Evolutionary conservation across 106 monocot species (phyloP), one percentile per base, ranked within the genome.

Genomic region (Gastrodia elata): DNA sequence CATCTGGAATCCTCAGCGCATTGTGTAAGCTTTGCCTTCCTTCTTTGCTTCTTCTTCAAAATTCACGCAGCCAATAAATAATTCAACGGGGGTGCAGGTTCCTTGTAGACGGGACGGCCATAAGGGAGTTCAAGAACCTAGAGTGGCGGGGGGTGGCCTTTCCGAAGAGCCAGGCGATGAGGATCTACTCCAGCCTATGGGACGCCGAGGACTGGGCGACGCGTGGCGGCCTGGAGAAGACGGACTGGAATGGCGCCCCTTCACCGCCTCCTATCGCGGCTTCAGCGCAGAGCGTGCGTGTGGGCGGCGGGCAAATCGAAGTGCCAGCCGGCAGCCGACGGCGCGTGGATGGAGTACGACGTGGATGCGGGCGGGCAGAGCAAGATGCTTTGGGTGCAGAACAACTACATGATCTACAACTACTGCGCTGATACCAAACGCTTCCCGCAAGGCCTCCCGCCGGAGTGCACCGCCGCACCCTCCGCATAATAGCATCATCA

Each of bases 1-100:
- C 44, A 16, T 84, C 9, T 89, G 89, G 88, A 85, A 80, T 33
- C 82, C 74, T 33, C 74, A 58, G 8, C 80, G 78, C 0, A 68
- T 80, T 37, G 20, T 80, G 78, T 80, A 70, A 81, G 81, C 52
- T 56, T 4, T 25, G 24, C 22, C 25, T 8, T 22, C 2, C 2
- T 3, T 68, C 39, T 4, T 14, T 2, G 2, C 27, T 9, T 13
- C 20, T n/a, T n/a, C 22, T 52, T 52, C 22, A 52, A 22, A 4
- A 52, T 4, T 52, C n/a, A 0, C 52, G 18, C 4, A 52, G 0
- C 52, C 3, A 52, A 52, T 20, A 22, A 1, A n/a, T n/a, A 2
- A 52, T n/a, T 16, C 1, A 67, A 67, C 20, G 15, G 15, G 7
- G 2, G n/a, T 6, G 65, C 71, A 78, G 77, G 2, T 78, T 78